Base-by-base conservation (phyloP, 208 protist genomes). In the Jaenimonas drosophilae region DNA sequence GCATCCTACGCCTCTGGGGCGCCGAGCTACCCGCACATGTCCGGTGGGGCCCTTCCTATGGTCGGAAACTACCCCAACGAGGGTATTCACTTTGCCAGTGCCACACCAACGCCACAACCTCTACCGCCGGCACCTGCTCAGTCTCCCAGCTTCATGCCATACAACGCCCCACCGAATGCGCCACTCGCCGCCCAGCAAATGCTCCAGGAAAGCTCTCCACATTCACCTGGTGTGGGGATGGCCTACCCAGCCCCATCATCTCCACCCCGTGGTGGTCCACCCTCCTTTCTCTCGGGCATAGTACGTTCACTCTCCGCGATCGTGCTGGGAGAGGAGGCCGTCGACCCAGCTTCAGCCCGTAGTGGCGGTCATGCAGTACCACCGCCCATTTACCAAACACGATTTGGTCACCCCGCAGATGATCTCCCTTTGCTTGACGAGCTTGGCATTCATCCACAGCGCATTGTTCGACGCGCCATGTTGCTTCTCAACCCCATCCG, bases 341-440 rank as follows among this genome's bases (percentile, higher is more conserved):
- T 6, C 14, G 9, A 17, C 16, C 9, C 37, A 25, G 16, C 23
- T 11, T 11, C 37, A 42, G 51, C 16, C 21, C 4, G 3, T 30
- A 26, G 32, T 19, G 37, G 21, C 20, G 23, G n/a, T 6, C 23
- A 32, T 12, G 7, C 44, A 33, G 42, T 46, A 48, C 37, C 28
- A 21, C 3, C 47, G 28, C 82, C 82, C 2, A 34, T 68, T 5
- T 49, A 91, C 46, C 77, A 86, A 42, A 56, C 53, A 2, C 83
- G 83, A 20, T 92, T 92, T 52, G 84, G 80, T n/a, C 72, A 63
- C 61, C 72, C 72, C 1, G 74, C 72, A 27, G 80, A 93, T 38
- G 84, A 93, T 43, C 44, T 88, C 12, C 84, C 84, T 27, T 54
- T 93, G 28, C 66, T 89, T 11, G 71, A 87, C 49, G 84, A 93